Conservation (phyloP, 2,329 filamentous ascomycete species). For the Colletotrichum siamense region DNA sequence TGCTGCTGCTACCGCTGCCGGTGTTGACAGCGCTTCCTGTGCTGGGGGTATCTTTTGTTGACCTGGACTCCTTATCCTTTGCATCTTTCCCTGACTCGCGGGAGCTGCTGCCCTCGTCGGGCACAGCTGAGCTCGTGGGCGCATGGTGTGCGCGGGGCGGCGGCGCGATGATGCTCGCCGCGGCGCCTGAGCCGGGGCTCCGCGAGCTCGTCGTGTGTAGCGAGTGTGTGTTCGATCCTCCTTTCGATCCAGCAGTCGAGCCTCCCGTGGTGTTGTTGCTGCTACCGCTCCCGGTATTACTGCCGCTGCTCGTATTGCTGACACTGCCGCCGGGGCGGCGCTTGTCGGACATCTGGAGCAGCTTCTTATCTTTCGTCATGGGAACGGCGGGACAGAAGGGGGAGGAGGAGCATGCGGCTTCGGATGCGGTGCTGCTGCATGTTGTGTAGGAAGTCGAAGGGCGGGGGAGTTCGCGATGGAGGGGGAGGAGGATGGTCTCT, state of each 20-base stretch:
- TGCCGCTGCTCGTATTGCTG: conserved; percentile 22
- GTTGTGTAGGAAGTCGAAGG: conserved; percentile 1
- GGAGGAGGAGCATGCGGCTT: neutral
- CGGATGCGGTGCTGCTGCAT: conserved; percentile 17
- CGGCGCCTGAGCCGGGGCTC: conserved; percentile 24
- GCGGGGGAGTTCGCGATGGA: neutral
- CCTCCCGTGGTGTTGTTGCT: neutral
- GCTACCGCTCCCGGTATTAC: conserved; percentile 30
- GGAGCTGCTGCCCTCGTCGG: conserved; percentile 27
- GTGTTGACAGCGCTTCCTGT: neutral
- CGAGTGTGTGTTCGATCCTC: conserved; percentile 27
- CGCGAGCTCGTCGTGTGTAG: conserved; percentile 31
- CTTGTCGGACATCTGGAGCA: conserved; percentile 39
- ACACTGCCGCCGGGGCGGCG: conserved; percentile 39
- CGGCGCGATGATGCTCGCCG: conserved; percentile 40
- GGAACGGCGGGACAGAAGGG: conserved; percentile 1
- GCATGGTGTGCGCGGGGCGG: conserved; percentile 45
- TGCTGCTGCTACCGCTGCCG: conserved; percentile 26
- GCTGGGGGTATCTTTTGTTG: conserved; percentile 6
- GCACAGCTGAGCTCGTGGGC: conserved; percentile 34
- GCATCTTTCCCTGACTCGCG: conserved; percentile 22
- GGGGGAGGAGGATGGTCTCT: neutral
- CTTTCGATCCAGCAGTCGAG: neutral
- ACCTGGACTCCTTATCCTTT: conserved; percentile 30
- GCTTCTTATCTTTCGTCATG: conserved; percentile 26